A percentile compares a stretch with the other conserved stretches of the same genome.
Evolutionary conservation across 768 basidiomycete species (phyloP).

Genomic region (Coprinopsis sp.): DNA sequence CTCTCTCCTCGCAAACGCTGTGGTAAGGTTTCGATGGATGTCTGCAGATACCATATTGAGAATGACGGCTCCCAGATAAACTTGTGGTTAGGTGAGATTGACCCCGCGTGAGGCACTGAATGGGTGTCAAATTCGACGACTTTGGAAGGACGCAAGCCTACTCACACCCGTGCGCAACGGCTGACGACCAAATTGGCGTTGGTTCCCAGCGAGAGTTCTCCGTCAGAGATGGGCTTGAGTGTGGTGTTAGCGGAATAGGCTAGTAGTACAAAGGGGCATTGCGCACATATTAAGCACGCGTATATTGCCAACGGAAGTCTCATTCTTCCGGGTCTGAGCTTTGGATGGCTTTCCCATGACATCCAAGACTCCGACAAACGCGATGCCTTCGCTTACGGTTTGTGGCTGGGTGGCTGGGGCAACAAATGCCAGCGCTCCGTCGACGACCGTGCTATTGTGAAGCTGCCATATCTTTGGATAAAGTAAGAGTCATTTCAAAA

Average conservation of each 20-base stretch:
- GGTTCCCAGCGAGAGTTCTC: conserved; percentile 50
- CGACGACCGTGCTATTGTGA: background rate
- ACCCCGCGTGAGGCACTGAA: conserved; percentile 55
- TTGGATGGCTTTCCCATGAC: conserved; percentile 25
- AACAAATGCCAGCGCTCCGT: conserved; percentile 4
- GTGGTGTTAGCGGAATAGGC: conserved; percentile 3
- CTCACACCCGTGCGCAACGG: conserved; percentile 49
- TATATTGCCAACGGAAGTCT: conserved; percentile 44
- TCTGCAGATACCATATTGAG: conserved; percentile 33
- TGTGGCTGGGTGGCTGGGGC: background rate
- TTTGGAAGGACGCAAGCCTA: background rate
- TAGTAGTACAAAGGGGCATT: background rate
- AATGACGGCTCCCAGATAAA: conserved; percentile 53
- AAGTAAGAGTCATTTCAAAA: background rate
- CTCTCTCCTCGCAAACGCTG: conserved; percentile 13
- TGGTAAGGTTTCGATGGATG: conserved; percentile 43
- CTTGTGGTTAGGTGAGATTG: conserved; percentile 53
- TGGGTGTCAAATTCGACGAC: conserved; percentile 7
- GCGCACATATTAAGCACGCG: conserved; percentile 52
- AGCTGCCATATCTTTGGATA: background rate
- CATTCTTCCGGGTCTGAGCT: conserved; percentile 20
- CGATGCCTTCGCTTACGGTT: background rate
- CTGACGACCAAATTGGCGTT: conserved; percentile 40
- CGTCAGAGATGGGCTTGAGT: conserved; percentile 45
- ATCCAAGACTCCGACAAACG: conserved; percentile 32